phyloP scores from a whole-genome alignment of 2,329 filamentous ascomycete species.

The Grosmannia huntii region DNA sequence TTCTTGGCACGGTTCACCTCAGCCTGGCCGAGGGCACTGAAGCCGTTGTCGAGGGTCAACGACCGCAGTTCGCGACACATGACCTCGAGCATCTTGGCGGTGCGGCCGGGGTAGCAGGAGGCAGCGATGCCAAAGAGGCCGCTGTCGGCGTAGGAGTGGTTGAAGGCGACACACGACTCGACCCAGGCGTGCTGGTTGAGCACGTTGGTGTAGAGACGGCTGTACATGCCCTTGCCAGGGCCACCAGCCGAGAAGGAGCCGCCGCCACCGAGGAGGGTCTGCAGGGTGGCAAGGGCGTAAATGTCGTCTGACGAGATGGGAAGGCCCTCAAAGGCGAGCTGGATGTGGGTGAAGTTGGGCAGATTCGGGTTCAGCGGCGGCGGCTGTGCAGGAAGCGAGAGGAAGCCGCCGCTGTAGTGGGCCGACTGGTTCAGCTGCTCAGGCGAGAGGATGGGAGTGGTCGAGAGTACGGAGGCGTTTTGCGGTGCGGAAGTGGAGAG shows the following conservation, averaged over 20 bases:
- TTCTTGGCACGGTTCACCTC: conserved; percentile 95
- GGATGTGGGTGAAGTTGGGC: conserved; percentile 79
- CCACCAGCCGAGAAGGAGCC: conserved; percentile 95
- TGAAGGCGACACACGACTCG: conserved; percentile 89
- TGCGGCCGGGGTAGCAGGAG: conserved; percentile 67
- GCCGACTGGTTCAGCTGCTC: conserved; percentile 52
- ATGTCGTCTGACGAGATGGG: conserved; percentile 86
- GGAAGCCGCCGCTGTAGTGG: conserved; percentile 87
- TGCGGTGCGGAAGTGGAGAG: conserved; percentile 61
- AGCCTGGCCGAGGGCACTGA: conserved; percentile 52
- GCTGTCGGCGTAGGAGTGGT: conserved; percentile 92
- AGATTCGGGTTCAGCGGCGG: conserved; percentile 64
- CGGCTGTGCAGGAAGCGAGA: conserved; percentile 70
- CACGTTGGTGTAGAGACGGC: conserved; percentile 90
- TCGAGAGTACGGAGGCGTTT: conserved; percentile 42
- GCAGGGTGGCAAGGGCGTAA: conserved; percentile 88
- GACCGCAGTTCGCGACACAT: conserved; percentile 83
- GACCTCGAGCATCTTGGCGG: conserved; percentile 78
- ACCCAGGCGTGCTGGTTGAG: conserved; percentile 97
- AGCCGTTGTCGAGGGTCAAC: conserved; percentile 64
- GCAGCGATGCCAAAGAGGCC: conserved; percentile 91
- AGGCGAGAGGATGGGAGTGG: conserved; percentile 27
- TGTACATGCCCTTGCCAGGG: conserved; percentile 98
- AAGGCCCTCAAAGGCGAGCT: conserved; percentile 89
- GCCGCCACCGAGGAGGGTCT: conserved; percentile 89